phyloP scores from a whole-genome alignment of 768 basidiomycete genomes.

The Podaxis sp. region DNA sequence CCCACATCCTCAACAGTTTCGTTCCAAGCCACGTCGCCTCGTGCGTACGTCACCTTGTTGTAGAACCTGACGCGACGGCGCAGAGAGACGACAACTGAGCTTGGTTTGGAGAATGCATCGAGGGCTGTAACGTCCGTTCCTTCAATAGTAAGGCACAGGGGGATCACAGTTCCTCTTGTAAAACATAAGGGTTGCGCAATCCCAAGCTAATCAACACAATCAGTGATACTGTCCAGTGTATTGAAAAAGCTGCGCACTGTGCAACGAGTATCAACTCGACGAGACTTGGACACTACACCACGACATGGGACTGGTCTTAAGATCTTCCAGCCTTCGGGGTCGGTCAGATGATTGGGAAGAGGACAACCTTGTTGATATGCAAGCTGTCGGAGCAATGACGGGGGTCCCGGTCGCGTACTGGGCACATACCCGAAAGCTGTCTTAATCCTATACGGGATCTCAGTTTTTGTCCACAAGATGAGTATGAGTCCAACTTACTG shows the following conservation, averaged over 20 bases:
- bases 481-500: constrained; percentile 31
- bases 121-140: constrained; percentile 37
- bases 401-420: constrained; percentile 41
- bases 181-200: constrained; percentile 39
- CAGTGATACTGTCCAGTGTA: not conserved
- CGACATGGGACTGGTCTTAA: constrained; percentile 39
- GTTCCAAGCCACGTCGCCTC: constrained; percentile 42
- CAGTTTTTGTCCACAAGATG: not conserved
- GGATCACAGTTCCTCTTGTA: constrained; percentile 49
- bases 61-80: constrained; percentile 44
- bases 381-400: constrained; percentile 47
- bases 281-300: constrained; percentile 40
- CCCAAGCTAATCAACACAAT: constrained; percentile 3
- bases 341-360: constrained; percentile 44
- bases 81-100: constrained; percentile 37
- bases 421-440: constrained; percentile 57
- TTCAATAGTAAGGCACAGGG: constrained; percentile 44
- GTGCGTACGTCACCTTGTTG: constrained; percentile 34
- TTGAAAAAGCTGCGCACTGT: constrained; percentile 31
- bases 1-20: constrained; percentile 45
- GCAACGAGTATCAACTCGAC: constrained; percentile 33
- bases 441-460: constrained; percentile 36
- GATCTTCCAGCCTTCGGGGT: constrained; percentile 55
- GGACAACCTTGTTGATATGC: constrained; percentile 47
- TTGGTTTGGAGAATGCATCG: constrained; percentile 42